Evolutionary conservation across 495 filamentous ascomycete species (phyloP).

Genomic region (Tricharina praecox): DNA sequence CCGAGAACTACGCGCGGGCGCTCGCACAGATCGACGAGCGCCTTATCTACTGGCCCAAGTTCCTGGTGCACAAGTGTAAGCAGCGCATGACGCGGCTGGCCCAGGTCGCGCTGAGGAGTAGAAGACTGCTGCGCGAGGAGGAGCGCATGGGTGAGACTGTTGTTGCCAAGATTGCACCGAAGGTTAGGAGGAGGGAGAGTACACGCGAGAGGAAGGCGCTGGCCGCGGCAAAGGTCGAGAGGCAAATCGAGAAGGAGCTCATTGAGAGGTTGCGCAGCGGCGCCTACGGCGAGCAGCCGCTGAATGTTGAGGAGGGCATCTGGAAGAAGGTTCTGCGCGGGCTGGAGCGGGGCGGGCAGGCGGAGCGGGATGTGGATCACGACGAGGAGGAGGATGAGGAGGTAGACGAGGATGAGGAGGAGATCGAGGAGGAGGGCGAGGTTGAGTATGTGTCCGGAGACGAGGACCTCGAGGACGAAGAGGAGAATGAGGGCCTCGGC

Average conservation of each 20-base stretch:
- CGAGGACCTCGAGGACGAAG: slow-evolving; percentile 43
- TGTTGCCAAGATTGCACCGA: slow-evolving; percentile 81
- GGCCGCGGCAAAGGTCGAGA: slow-evolving; percentile 85
- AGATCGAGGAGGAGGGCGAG: slow-evolving; percentile 48
- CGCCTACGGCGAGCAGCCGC: slow-evolving; percentile 81
- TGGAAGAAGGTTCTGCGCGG: slow-evolving; percentile 96
- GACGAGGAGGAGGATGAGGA: slow-evolving; percentile 76
- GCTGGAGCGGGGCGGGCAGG: slow-evolving; percentile 72
- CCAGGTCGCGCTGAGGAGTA: slow-evolving; percentile 78
- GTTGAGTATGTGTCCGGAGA: slow-evolving; percentile 68
- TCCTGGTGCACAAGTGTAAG: slow-evolving; percentile 91
- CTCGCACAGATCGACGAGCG: slow-evolving; percentile 74
- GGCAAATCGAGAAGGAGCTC: slow-evolving; percentile 87
- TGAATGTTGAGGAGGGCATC: slow-evolving; percentile 83
- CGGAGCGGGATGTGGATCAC: slow-evolving; percentile 66
- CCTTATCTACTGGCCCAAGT: slow-evolving; percentile 92
- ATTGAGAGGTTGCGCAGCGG: slow-evolving; percentile 81
- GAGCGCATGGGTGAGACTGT: slow-evolving; percentile 77
- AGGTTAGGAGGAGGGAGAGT: slow-evolving; percentile 73
- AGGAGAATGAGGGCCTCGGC: slow-evolving; percentile 36
- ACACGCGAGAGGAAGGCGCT: slow-evolving; percentile 86
- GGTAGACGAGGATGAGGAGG: slow-evolving; percentile 47
- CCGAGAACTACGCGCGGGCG: slow-evolving; percentile 75
- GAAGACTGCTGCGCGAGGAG: slow-evolving; percentile 69
- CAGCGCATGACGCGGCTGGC: slow-evolving; percentile 86